Percentiles rank a stretch among this genome's conserved stretches.
Evolutionary conservation across 192 early-diverging fungal species (phyloP).

Genomic region (Dimargaris verticillata): DNA sequence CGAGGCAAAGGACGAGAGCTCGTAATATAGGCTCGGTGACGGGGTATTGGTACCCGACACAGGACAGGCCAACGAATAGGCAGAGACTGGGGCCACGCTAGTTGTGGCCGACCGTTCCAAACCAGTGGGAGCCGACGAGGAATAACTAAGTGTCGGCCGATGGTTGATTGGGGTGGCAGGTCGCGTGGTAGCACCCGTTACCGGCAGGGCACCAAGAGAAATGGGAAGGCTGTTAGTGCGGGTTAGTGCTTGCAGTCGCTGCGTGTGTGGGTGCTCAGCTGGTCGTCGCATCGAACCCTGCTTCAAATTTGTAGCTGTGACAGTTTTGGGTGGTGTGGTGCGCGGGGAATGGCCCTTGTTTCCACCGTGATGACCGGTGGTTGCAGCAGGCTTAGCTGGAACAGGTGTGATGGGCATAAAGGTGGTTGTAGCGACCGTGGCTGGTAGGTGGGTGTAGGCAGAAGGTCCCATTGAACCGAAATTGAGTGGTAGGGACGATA

Average conservation of each 20-base stretch:
- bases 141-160: no score
- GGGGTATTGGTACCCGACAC: no score
- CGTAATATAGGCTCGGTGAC: no score
- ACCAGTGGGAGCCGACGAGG: no score
- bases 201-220: no score
- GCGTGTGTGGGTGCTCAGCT: background rate
- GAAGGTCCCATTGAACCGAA: no score
- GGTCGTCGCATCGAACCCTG: background rate
- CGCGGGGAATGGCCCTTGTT: background rate
- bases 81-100: no score
- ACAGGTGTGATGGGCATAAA: conserved; percentile 7
- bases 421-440: background rate
- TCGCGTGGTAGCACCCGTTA: no score
- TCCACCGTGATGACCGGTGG: background rate
- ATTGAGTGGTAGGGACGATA: background rate
- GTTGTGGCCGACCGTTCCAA: no score
- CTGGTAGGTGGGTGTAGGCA: background rate
- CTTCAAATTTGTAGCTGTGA: background rate
- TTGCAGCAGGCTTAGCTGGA: background rate
- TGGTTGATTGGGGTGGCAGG: no score
- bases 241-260: background rate
- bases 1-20: no score
- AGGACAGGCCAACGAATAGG: no score
- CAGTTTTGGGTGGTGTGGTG: background rate
- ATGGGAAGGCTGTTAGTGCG: background rate